These are phyloP conservation scores for Phoma sp. DNA, from an alignment of 2,329 filamentous ascomycete genomes.

Conservation along the genomic window DNA sequence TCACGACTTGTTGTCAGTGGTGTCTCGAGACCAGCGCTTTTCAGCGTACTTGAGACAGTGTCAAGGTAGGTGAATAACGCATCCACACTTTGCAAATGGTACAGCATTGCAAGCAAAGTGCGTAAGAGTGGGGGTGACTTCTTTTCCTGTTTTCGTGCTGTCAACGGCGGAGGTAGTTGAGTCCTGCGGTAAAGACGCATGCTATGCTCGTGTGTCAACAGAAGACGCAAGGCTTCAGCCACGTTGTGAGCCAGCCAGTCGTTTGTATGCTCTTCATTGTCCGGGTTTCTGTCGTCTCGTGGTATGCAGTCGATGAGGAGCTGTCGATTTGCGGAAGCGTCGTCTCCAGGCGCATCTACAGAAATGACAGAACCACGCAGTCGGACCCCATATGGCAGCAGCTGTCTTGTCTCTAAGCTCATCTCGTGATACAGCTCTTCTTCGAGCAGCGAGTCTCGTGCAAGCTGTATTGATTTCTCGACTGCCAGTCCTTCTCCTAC, in stretches of 20 bases:
- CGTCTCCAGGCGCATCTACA: conserved; percentile 32
- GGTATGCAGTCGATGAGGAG: conserved; percentile 72
- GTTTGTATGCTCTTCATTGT: conserved; percentile 33
- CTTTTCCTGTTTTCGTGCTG: conserved; percentile 56
- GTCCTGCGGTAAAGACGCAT: conserved; percentile 74
- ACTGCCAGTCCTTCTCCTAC: conserved; percentile 60
- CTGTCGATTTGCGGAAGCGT: conserved; percentile 57
- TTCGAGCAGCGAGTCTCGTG: conserved; percentile 79
- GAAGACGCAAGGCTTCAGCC: conserved; percentile 71
- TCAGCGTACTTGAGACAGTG: conserved; percentile 26
- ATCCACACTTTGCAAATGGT: conserved; percentile 54
- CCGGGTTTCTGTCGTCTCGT: conserved; percentile 56
- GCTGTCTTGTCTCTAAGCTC: conserved; percentile 76
- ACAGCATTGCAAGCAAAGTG: conserved; percentile 61
- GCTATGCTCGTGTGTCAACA: conserved; percentile 80
- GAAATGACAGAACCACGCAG: conserved; percentile 59
- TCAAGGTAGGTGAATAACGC: conserved; percentile 46
- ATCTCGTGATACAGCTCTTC: conserved; percentile 93
- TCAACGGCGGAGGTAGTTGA: conserved; percentile 65
- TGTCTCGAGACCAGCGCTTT: conserved; percentile 39
- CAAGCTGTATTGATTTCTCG: conserved; percentile 73
- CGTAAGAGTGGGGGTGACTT: conserved; percentile 65
- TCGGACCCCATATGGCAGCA: conserved; percentile 74
- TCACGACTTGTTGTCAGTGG: conserved; percentile 35
- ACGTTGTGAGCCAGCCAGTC: conserved; percentile 68